phyloP scores from a whole-genome alignment of 106 monocot genomes.

The Dioscorea alata region DNA sequence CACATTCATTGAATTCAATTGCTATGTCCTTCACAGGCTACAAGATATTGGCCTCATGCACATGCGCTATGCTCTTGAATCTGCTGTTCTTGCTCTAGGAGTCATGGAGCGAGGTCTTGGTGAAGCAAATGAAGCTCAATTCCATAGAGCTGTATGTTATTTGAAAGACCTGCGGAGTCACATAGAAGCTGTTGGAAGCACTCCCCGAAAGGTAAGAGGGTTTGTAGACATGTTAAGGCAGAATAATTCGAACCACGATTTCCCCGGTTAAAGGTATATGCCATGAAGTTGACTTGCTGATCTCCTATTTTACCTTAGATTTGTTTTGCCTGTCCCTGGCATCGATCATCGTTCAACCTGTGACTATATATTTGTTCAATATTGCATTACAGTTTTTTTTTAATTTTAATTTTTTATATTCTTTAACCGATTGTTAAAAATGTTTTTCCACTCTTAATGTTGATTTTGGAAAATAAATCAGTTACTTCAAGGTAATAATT shows the following conservation, averaged over 20 bases:
- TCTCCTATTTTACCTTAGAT: not conserved
- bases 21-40: slow-evolving; percentile 37
- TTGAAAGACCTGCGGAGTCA: slow-evolving; percentile 74
- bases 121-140: slow-evolving; percentile 39
- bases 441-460: too few relatives aligned
- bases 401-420: too few relatives aligned
- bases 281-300: not conserved
- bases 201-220: slow-evolving; percentile 58
- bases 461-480: too few relatives aligned
- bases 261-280: too few relatives aligned
- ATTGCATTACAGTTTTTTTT: too few relatives aligned
- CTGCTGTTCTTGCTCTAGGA: slow-evolving; percentile 69
- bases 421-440: too few relatives aligned
- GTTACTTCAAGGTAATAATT: too few relatives aligned
- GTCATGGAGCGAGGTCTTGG: slow-evolving; percentile 48
- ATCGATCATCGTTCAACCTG: too few relatives aligned
- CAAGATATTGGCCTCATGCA: slow-evolving; percentile 86
- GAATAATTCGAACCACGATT: not conserved
- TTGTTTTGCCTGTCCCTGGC: not conserved
- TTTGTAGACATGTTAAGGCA: slow-evolving; percentile 3
- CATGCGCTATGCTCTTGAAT: slow-evolving; percentile 89
- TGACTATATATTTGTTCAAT: too few relatives aligned
- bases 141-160: slow-evolving; percentile 42
- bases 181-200: slow-evolving; percentile 59
- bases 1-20: too few relatives aligned